Percentiles rank a stretch among this genome's conserved stretches.
Conservation (phyloP, 352 stramenopile species). For the Pilasporangium apinafurcum region DNA sequence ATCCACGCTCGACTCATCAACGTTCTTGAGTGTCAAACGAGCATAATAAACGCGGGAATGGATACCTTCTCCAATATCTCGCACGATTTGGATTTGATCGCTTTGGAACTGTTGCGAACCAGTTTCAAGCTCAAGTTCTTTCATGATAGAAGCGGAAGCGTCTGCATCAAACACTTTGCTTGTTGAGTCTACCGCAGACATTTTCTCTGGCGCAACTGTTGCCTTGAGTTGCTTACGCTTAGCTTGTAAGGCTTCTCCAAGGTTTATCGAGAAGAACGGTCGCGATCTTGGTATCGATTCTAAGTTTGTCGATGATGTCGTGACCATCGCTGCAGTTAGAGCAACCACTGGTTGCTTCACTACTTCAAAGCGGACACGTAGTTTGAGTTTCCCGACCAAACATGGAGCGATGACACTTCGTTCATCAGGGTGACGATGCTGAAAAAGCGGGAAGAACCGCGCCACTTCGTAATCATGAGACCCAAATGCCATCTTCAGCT, state of each 20-base stretch:
- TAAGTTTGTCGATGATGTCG: neutral
- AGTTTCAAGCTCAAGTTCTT: slow-evolving; percentile 12
- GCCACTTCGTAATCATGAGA: slow-evolving; percentile 15
- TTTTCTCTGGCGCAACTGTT: slow-evolving; percentile 13
- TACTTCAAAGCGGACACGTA: slow-evolving; percentile 19
- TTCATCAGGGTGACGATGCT: neutral
- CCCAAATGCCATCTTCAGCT: slow-evolving; percentile 13
- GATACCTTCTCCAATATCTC: slow-evolving; percentile 19
- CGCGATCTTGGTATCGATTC: neutral
- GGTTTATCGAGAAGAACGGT: slow-evolving; percentile 12
- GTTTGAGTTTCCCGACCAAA: slow-evolving; percentile 23
- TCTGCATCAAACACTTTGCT: neutral
- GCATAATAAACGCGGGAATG: slow-evolving; percentile 22
- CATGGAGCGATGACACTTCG: slow-evolving; percentile 5
- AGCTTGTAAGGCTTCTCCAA: slow-evolving; percentile 22
- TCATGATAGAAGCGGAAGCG: slow-evolving; percentile 8
- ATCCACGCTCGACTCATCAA: neutral
- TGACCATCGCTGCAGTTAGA: neutral
- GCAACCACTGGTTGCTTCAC: slow-evolving; percentile 1
- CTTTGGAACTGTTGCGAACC: slow-evolving; percentile 2
- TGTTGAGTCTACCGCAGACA: neutral
- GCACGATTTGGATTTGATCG: slow-evolving; percentile 8
- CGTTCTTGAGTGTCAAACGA: slow-evolving; percentile 1
- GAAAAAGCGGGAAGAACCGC: slow-evolving; percentile 22
- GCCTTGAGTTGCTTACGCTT: slow-evolving; percentile 38